phyloP scores from a whole-genome alignment of 352 stramenopile genomes.

The Phytopythium chamaehyphon region DNA sequence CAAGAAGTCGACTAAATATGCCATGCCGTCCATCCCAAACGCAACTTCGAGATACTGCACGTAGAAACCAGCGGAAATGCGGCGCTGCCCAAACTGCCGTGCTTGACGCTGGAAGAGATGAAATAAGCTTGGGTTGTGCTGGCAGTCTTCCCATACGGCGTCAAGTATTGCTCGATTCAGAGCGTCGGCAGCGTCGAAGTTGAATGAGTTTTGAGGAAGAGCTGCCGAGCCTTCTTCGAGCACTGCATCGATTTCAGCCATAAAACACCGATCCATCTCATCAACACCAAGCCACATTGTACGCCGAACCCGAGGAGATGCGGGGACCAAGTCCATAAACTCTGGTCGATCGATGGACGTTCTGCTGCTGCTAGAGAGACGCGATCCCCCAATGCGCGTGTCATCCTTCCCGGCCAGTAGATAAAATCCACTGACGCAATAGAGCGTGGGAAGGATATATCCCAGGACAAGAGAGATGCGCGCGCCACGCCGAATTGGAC shows the following conservation, averaged over 20 bases:
- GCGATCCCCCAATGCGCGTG: neutral
- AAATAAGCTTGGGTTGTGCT: conserved; percentile 83
- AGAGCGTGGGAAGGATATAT: conserved; percentile 71
- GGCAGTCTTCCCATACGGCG: conserved; percentile 80
- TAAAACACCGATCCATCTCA: conserved; percentile 68
- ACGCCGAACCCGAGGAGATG: conserved; percentile 13
- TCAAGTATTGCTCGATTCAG: conserved; percentile 75
- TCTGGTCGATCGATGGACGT: neutral
- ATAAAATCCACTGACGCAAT: conserved; percentile 69
- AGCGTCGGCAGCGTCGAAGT: conserved; percentile 57
- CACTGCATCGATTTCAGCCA: conserved; percentile 51
- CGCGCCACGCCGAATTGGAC: conserved; percentile 46
- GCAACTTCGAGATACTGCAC: conserved; percentile 78
- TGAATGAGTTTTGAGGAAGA: conserved; percentile 28
- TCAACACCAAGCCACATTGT: conserved; percentile 71
- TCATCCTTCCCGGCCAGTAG: conserved; percentile 35
- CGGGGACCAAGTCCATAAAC: conserved; percentile 9
- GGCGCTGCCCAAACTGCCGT: conserved; percentile 66
- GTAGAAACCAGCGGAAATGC: conserved; percentile 51
- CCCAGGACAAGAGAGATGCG: conserved; percentile 53
- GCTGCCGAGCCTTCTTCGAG: conserved; percentile 17
- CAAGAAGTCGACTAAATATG: conserved; percentile 81
- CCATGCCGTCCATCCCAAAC: conserved; percentile 68
- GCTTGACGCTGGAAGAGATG: conserved; percentile 78
- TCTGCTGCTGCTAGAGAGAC: neutral